Conservation (phyloP, 2,329 filamentous ascomycete species). For the Venturia oleaginea region DNA sequence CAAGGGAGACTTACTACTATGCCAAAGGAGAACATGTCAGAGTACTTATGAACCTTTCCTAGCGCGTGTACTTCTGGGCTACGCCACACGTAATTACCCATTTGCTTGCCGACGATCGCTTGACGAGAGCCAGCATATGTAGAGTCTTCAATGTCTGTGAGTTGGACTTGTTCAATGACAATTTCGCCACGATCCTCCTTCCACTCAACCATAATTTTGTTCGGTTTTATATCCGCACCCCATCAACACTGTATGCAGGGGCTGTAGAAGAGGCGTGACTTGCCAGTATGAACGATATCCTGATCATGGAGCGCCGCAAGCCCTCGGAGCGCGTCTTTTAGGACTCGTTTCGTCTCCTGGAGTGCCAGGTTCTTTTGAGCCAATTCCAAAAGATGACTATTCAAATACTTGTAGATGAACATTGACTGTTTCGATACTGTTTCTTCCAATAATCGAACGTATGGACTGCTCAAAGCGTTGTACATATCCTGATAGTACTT, state of each 20-base stretch:
- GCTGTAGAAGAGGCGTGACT: background rate
- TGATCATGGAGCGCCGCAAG: conserved; percentile 21
- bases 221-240: conserved; percentile 23
- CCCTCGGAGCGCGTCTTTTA: conserved; percentile 21
- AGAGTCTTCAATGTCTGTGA: conserved; percentile 26
- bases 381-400: conserved; percentile 19
- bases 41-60: conserved; percentile 22
- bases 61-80: conserved; percentile 24
- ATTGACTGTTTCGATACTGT: conserved; percentile 19
- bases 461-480: conserved; percentile 13
- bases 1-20: conserved; percentile 19
- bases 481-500: no score
- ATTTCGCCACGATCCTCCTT: conserved; percentile 15
- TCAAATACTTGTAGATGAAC: conserved; percentile 21
- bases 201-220: conserved; percentile 23
- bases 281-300: conserved; percentile 24
- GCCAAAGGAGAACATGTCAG: conserved; percentile 25
- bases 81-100: conserved; percentile 26
- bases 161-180: conserved; percentile 19
- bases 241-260: conserved; percentile 13
- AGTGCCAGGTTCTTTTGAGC: conserved; percentile 17
- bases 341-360: conserved; percentile 19
- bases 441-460: conserved; percentile 20
- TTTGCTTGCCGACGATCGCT: conserved; percentile 23
- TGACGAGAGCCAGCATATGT: conserved; percentile 27